Percentiles rank a stretch among this genome's conserved stretches.
phyloP scores from a whole-genome alignment of 805 yeast genomes.

The Suhomyces sp. region DNA sequence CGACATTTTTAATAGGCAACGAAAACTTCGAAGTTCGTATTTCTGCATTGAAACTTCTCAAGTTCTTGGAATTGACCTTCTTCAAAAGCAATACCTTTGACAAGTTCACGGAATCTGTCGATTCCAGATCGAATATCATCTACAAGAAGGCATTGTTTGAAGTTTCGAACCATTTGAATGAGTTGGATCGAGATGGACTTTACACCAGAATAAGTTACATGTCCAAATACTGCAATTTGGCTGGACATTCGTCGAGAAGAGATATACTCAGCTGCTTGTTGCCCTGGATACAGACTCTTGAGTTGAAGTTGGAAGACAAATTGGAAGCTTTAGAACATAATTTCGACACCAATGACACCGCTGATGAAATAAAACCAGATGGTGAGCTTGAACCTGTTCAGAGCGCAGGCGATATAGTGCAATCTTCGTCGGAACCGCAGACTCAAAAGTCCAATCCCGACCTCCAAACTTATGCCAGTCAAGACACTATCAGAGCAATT shows the following conservation, averaged over 20 bases:
- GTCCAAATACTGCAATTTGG: constrained; percentile 60
- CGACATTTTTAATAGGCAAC: constrained; percentile 76
- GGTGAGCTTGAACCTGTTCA: not conserved
- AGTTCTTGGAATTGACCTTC: constrained; percentile 53
- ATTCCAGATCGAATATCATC: constrained; percentile 75
- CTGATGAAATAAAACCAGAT: not conserved
- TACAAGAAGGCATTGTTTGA: constrained; percentile 84
- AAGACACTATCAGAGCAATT: not conserved
- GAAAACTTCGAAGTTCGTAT: constrained; percentile 64
- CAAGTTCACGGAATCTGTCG: constrained; percentile 65
- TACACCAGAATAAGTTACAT: constrained; percentile 66
- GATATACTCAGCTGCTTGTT: constrained; percentile 77
- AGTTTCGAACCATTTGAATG: constrained; percentile 70
- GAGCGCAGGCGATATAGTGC: not conserved
- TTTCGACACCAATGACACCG: constrained; percentile 1
- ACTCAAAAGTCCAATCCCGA: not conserved
- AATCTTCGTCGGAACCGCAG: not conserved
- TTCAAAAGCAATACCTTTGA: constrained; percentile 46
- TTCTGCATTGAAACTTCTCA: constrained; percentile 69
- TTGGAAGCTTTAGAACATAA: not conserved
- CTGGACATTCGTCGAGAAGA: constrained; percentile 59
- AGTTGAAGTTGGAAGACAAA: constrained; percentile 39
- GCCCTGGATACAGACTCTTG: constrained; percentile 92
- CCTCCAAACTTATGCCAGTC: not conserved
- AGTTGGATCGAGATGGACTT: constrained; percentile 51